A percentile compares a stretch with the other conserved stretches of the same genome.
These are phyloP conservation scores for Eucalyptus regnans DNA, from an alignment of 345 rosid genomes.

Conservation along the genomic window DNA sequence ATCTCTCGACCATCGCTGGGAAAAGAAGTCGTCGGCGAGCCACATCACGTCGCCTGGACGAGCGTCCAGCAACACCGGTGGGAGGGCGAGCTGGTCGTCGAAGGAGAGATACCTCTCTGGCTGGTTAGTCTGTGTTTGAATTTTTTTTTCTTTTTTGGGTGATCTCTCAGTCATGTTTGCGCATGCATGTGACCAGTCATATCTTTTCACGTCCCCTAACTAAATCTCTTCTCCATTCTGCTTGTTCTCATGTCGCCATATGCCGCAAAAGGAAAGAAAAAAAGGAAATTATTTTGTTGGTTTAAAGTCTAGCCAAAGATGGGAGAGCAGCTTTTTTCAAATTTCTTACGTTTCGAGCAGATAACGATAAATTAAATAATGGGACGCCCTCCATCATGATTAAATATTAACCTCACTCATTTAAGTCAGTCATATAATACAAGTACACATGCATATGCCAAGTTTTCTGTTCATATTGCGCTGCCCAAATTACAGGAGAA, in stretches of 20 bases:
- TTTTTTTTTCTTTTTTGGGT: background rate
- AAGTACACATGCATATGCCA: background rate
- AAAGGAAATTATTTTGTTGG: background rate
- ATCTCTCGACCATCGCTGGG: conserved; percentile 10
- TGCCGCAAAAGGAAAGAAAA: background rate
- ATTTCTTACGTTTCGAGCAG: background rate
- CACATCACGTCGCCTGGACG: conserved; percentile 70
- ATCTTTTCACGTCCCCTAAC: background rate
- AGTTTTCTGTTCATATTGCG: background rate
- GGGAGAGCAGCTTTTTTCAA: background rate
- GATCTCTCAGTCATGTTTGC: background rate
- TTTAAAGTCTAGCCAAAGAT: background rate
- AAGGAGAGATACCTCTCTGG: conserved; percentile 86
- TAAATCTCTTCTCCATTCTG: background rate
- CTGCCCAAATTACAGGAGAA: too few species aligned
- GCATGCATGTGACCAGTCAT: background rate
- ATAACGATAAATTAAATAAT: background rate
- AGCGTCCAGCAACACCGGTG: conserved; percentile 68
- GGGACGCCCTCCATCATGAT: background rate
- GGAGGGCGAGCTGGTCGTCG: conserved; percentile 73
- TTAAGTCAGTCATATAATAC: background rate
- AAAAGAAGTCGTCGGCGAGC: background rate
- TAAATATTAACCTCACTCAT: background rate
- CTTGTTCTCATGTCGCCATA: background rate
- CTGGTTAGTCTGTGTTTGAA: conserved; percentile 34